Evolutionary conservation across 345 rosid species (phyloP), one percentile per base, ranked within the genome.

Genomic region (Nephelium lappaceum): DNA sequence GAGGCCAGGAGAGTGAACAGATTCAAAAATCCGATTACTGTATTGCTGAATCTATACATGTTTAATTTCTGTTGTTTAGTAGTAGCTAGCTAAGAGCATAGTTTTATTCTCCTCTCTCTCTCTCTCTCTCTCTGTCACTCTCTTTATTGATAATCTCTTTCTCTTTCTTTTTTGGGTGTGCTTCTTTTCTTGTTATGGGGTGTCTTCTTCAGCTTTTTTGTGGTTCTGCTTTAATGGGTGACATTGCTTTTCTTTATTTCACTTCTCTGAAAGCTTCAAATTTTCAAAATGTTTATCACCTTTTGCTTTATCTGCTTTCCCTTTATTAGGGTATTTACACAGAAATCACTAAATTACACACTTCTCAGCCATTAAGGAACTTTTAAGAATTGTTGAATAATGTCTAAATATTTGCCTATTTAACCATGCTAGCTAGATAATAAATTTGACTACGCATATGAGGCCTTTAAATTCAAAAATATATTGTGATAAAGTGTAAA

Each of bases 41-140:
- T 85, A 83, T 96, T 96, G 89, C 98, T 96, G 77, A 90, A 89
- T 67, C 95, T 81, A 36, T 92, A 91, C 98, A 94, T 96, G 23
- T 43, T 71, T 18, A 25, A 11, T 27, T 38, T 8, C 0, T 73
- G 55, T 43, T 3, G 21, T 43, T 14, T 63, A 23, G 70, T 49
- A 65, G 38, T 61, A 49, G 58, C 81, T 65, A 71, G 67, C 6
- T 65, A 16, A 21, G 47, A n/a, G 49, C 2, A 42, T 36, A 6
- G 68, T 9, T 73, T 45, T 67, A 27, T 31, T 31, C 36, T 31
- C 36, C 36, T 31, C 36, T 19, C 61, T 38, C 36, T 69, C 41
- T 43, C 25, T 41, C 57, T 27, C 19, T 71, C 75, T 43, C 25
- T 36, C 68, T 58, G 27, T 65, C 27, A 43, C 67, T 68, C 38